Evolutionary conservation across 2,329 filamentous ascomycete species (phyloP).

Genomic region (Colletotrichum tabaci): DNA sequence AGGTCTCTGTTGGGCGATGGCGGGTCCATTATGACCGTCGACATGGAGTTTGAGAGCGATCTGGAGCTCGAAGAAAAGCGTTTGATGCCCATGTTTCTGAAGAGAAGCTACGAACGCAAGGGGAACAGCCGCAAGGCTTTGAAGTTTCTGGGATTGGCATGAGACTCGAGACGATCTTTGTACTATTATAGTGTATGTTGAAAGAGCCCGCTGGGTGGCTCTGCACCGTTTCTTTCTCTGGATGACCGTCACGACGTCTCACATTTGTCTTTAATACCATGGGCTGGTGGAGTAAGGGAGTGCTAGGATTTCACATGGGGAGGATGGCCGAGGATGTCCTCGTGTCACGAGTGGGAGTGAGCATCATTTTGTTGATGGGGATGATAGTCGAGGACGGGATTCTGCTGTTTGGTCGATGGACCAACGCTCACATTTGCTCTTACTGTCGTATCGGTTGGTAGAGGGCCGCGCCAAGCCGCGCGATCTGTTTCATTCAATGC

Average conservation of each 20-base stretch:
- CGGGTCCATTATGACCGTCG: slow-evolving; percentile 53
- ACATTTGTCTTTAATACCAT: background rate
- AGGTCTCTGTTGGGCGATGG: slow-evolving; percentile 44
- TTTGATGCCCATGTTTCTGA: slow-evolving; percentile 66
- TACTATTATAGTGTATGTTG: background rate
- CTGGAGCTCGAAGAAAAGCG: slow-evolving; percentile 65
- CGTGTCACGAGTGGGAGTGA: background rate
- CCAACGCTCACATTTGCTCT: slow-evolving; percentile 9
- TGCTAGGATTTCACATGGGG: background rate
- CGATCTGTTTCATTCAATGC: background rate
- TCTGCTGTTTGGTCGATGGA: background rate
- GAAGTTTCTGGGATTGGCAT: slow-evolving; percentile 67
- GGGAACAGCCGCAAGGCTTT: slow-evolving; percentile 66
- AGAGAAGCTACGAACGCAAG: slow-evolving; percentile 53
- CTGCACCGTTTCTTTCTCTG: slow-evolving; percentile 1
- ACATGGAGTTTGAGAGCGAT: slow-evolving; percentile 57
- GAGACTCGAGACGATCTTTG: slow-evolving; percentile 15
- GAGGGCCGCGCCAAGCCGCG: background rate
- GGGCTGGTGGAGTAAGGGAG: background rate
- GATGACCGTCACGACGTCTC: slow-evolving; percentile 16
- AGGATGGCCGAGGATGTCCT: background rate
- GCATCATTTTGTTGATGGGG: background rate
- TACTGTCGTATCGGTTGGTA: slow-evolving; percentile 3
- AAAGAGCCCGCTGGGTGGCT: background rate
- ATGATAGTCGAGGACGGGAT: background rate